Conservation (phyloP, 2,329 filamentous ascomycete species). For the Botrytis squamosa region DNA sequence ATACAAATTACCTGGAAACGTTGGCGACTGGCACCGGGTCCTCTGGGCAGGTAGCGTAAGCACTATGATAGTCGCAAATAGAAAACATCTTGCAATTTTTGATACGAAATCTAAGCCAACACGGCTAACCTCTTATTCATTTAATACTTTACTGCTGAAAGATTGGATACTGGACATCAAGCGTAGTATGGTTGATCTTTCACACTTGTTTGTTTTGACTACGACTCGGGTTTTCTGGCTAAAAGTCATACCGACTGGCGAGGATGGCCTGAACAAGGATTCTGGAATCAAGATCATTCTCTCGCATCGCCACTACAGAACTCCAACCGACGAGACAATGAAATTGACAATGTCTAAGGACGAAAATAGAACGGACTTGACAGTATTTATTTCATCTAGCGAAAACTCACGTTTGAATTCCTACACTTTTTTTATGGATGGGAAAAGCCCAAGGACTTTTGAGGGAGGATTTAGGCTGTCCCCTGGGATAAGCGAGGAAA, state of each 20-base stretch:
- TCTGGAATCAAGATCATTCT: conserved; percentile 40
- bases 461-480: conserved; percentile 29
- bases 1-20: conserved; percentile 17
- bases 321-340: conserved; percentile 42
- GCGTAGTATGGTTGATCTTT: conserved; percentile 46
- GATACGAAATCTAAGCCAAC: conserved; percentile 31
- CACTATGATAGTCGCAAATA: conserved; percentile 48
- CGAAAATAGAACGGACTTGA: conserved; percentile 27
- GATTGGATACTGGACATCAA: conserved; percentile 59
- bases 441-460: conserved; percentile 23
- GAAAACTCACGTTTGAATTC: conserved; percentile 32
- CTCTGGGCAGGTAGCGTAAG: conserved; percentile 48
- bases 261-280: conserved; percentile 17
- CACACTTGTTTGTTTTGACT: conserved; percentile 58
- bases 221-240: conserved; percentile 38
- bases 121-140: conserved; percentile 27
- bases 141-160: conserved; percentile 26
- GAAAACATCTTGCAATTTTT: conserved; percentile 39
- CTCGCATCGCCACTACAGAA: conserved; percentile 48
- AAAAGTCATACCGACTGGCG: conserved; percentile 30
- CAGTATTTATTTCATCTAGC: conserved; percentile 32
- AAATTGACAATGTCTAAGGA: conserved; percentile 41
- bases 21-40: conserved; percentile 49
- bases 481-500: conserved; percentile 2
- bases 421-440: conserved; percentile 32